Evolutionary conservation across 805 yeast genomes (phyloP), one percentile per base, ranked within the genome.

Genomic region (Pichia rugopelliculosa): DNA sequence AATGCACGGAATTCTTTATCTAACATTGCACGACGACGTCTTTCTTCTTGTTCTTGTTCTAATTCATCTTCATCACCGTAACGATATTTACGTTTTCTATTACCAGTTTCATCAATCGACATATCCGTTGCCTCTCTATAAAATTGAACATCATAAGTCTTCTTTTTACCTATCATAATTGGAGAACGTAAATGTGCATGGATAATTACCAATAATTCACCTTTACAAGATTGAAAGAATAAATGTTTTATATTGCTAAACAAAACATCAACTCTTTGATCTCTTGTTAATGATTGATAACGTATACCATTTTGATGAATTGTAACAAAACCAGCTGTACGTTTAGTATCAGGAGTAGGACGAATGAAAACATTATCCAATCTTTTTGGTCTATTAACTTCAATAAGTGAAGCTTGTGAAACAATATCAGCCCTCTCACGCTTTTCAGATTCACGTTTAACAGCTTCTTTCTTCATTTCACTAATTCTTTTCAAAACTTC

Each of bases 41-140:
- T 82, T 70, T 93, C 99, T 66, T 93, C 98, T 69, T 91, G 97
- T 70, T 93, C 99, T 68, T 91, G 97, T 68, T 93, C 98, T 54
- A 93, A 73, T 69, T 93, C 99, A 66, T 93, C 99, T 66, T 93
- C 99, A 65, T 93, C 99, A 41, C 99, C 99, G 63, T 93, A 93
- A 56, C 83, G 73, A 66, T 83, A 84, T 55, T 77, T 78, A 66
- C 97, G 81, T 70, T 87, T 84, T 53, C 96, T 83, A 51, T 88
- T 90, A 54, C 97, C 96, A 18, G 99, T 93, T 68, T 93, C 99
- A 67, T 93, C 99, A 59, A 89, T 89, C 3, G 95, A 82, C 75
- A 89, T 85, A 62, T 93, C 99, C 26, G 95, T 82, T 12, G 97
- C 98, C 66, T 93, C 99, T 54, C 98, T 76, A 71, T 90, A 93